Evolutionary conservation across 2,329 filamentous ascomycete genomes (phyloP).

Genomic region (Trichoderma koningiopsis): DNA sequence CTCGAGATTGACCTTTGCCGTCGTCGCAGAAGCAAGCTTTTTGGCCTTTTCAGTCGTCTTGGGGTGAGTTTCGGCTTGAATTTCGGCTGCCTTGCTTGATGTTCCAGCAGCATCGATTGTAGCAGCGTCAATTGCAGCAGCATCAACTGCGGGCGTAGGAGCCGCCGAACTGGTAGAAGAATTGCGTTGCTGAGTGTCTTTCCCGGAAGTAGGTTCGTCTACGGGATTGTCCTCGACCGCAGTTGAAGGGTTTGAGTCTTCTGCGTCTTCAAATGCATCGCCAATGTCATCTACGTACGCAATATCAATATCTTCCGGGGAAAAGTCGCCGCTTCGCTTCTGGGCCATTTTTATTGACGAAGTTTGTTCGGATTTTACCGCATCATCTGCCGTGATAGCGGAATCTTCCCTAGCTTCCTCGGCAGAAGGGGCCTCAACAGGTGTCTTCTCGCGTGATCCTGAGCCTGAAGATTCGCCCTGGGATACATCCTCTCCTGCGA

Average conservation of each 20-base stretch:
- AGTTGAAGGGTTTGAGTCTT: slow-evolving; percentile 23
- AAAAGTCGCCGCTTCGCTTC: slow-evolving; percentile 32
- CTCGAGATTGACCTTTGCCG: slow-evolving; percentile 39
- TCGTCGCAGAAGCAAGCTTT: slow-evolving; percentile 32
- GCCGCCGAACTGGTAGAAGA: neutral
- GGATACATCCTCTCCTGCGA: neutral
- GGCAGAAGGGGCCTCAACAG: neutral
- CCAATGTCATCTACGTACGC: slow-evolving; percentile 40
- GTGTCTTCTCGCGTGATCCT: neutral
- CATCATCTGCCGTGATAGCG: neutral
- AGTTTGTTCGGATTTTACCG: neutral
- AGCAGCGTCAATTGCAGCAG: neutral
- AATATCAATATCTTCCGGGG: slow-evolving; percentile 55
- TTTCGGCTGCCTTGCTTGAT: neutral
- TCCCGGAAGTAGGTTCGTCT: neutral
- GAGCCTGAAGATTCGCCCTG: neutral
- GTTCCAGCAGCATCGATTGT: neutral
- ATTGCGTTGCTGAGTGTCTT: neutral
- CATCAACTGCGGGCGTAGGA: neutral
- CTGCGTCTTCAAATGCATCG: slow-evolving; percentile 28
- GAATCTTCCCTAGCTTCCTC: neutral
- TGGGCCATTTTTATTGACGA: neutral
- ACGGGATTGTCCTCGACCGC: slow-evolving; percentile 1
- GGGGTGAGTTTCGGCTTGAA: neutral
- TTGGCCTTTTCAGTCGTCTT: slow-evolving; percentile 19